Evolutionary conservation across 2,329 filamentous ascomycete genomes (phyloP), one percentile per base, ranked within the genome.

Genomic region (Pseudohalonectria lignicola): DNA sequence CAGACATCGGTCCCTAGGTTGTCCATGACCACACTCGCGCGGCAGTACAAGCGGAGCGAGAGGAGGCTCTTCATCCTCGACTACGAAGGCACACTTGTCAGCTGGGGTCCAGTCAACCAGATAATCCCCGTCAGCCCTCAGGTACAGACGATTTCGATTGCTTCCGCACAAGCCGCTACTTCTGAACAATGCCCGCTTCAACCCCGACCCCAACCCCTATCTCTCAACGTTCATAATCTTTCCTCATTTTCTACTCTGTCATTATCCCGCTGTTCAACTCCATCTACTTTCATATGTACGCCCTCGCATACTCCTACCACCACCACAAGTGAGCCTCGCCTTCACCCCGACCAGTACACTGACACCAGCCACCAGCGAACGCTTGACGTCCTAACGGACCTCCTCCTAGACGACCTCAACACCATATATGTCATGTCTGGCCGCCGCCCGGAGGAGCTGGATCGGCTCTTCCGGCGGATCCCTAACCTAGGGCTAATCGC

Each of bases 361-460:
- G 35, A 37, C 28, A 18, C 13, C 26, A 31, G 21, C 11, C 25
- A 19, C 11, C 54, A 92, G 62, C 80, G 86, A 20, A 87, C 88
- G 1, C 71, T 94, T 34, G 83, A 88, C 43, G 78, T 86, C 0
- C 61, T 96, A 12, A 87, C 82, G 42, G 86, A 94, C 41, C 63
- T 96, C 12, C 69, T 92, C 9, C 67, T 81, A 9, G 87, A 94
- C 50, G 75, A 80, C 17, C 76, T 74, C 43, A 96, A 96, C 52
- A 78, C 79, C 2, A 82, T 96, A 19, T 96, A 94, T 50, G 79
- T 96, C 46, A 96, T 94, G 86, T 94, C 86, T 39, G 82, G 85
- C 8, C 79, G 86, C 25, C 83, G 80, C 47, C 85, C 87, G 0
- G 85, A 93, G 49, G 87, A 95, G 51, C 77, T 95, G 25, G 86